Conservation (phyloP, 805 yeast genomes). For the Yarrowia sp. region DNA sequence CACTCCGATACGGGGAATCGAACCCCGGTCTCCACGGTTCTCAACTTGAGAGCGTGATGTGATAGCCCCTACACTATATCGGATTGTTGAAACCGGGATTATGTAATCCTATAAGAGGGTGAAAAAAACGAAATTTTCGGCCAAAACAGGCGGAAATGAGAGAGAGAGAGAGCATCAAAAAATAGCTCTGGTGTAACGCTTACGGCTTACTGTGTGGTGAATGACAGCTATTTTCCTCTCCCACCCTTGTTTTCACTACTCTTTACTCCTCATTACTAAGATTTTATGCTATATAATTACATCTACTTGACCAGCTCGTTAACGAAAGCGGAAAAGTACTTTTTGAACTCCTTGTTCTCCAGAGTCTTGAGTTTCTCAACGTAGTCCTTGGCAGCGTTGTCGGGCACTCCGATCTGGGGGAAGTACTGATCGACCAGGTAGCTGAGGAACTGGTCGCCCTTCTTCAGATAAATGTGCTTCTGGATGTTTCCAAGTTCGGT, state of each 20-base stretch:
- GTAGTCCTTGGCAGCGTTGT: constrained; percentile 65
- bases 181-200: too few species aligned
- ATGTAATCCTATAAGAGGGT: background rate
- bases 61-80: constrained; percentile 38
- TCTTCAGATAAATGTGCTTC: constrained; percentile 63
- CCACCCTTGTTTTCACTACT: too few species aligned
- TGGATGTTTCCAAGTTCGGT: constrained; percentile 76
- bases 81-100: background rate
- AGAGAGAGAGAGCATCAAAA: too few species aligned
- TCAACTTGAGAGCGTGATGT: constrained; percentile 36
- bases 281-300: constrained; percentile 35
- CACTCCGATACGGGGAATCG: constrained; percentile 38
- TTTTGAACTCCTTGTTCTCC: constrained; percentile 71
- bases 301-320: constrained; percentile 39
- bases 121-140: background rate
- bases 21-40: constrained; percentile 38
- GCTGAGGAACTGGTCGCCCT: constrained; percentile 56
- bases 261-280: background rate
- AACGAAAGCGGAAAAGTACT: constrained; percentile 64
- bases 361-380: constrained; percentile 62
- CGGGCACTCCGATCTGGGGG: constrained; percentile 64
- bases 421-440: constrained; percentile 62
- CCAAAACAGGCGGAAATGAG: too few species aligned
- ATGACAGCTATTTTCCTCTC: too few species aligned
- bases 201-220: too few species aligned